A percentile compares a stretch with the other conserved stretches of the same genome.
phyloP scores from a whole-genome alignment of 2,329 filamentous ascomycete species.

The Monosporascus sp. region DNA sequence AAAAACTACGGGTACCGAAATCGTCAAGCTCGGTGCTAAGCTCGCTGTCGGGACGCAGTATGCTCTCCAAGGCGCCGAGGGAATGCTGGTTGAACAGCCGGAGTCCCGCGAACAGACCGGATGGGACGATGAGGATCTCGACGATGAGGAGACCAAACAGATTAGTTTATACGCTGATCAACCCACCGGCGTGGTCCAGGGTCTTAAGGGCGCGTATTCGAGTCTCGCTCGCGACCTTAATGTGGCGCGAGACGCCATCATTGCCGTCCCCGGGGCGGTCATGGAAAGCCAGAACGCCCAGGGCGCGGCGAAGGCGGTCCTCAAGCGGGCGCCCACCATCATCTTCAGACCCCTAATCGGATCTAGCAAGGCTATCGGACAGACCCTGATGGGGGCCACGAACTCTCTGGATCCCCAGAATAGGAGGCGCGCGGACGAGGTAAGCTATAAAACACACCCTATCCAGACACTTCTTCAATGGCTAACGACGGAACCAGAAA shows the following conservation, averaged over 20 bases:
- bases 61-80: conserved; percentile 85
- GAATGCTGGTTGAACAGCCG: conserved; percentile 55
- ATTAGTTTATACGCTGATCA: conserved; percentile 93
- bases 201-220: conserved; percentile 75
- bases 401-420: conserved; percentile 86
- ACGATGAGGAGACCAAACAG: conserved; percentile 68
- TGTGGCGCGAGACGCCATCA: conserved; percentile 82
- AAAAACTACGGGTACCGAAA: conserved; percentile 86
- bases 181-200: conserved; percentile 82
- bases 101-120: conserved; percentile 33
- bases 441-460: conserved; percentile 48
- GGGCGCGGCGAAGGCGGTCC: conserved; percentile 73
- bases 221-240: conserved; percentile 85
- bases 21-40: conserved; percentile 93
- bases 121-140: conserved; percentile 56
- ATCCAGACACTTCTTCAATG: not conserved
- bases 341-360: conserved; percentile 88
- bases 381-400: conserved; percentile 85
- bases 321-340: conserved; percentile 83
- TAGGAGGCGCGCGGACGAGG: conserved; percentile 77
- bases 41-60: conserved; percentile 92
- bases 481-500: conserved; percentile 33
- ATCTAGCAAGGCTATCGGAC: conserved; percentile 80
- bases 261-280: conserved; percentile 87
- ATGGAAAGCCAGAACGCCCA: conserved; percentile 80